Evolutionary conservation across 2,329 filamentous ascomycete genomes (phyloP).

Genomic region (Colletotrichum tabaci): DNA sequence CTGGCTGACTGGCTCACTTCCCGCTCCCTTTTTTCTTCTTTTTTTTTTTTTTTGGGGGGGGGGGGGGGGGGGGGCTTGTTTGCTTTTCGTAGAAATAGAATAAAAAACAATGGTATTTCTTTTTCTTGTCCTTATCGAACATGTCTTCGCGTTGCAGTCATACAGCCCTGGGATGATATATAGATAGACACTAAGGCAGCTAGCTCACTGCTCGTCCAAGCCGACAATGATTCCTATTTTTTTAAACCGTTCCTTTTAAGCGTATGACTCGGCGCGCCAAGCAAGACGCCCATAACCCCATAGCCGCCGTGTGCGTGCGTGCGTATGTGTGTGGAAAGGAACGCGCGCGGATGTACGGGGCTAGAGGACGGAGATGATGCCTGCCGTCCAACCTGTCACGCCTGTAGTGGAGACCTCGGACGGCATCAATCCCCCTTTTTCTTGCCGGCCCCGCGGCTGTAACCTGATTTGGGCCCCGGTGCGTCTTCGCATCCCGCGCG

Average conservation of each 20-base stretch:
- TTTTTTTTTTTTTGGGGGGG: no score
- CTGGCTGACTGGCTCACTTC: neutral
- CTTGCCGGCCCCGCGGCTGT: conserved; percentile 34
- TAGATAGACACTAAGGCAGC: neutral
- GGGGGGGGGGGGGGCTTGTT: no score
- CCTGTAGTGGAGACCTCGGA: conserved; percentile 32
- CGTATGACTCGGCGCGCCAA: neutral
- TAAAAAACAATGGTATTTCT: neutral
- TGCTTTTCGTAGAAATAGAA: no score
- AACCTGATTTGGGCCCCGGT: conserved; percentile 33
- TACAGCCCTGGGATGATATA: neutral
- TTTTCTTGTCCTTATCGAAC: conserved; percentile 7
- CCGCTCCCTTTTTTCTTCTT: no score
- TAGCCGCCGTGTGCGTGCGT: no score
- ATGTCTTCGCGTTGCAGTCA: neutral
- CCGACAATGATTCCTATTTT: neutral
- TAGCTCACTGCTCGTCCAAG: neutral
- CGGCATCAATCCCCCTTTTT: conserved; percentile 20
- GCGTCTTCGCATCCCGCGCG: conserved; percentile 35
- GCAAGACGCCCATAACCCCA: neutral
- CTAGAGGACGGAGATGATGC: conserved; percentile 5
- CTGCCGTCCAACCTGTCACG: conserved; percentile 34
- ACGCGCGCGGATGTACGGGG: neutral
- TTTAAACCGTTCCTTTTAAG: neutral
- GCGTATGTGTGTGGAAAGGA: neutral